Conservation (phyloP, 306 rosid genomes). For the Inga leiocalycina region DNA sequence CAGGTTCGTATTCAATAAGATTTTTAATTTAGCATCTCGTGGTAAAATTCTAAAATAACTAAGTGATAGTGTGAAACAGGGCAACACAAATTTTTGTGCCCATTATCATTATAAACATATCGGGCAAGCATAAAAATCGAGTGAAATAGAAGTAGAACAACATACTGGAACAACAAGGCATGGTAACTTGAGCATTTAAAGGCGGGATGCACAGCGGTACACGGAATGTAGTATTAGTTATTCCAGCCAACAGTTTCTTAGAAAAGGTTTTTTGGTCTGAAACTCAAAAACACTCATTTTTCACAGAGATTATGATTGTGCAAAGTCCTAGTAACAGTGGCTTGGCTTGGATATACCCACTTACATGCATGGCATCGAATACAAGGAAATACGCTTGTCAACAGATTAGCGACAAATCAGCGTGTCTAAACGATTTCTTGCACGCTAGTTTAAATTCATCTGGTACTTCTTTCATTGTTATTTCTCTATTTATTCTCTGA, state of each 20-base stretch:
- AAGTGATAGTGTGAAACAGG: conserved; percentile 18
- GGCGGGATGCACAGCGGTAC: not conserved
- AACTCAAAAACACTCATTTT: not conserved
- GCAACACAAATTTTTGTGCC: conserved; percentile 15
- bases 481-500: not conserved
- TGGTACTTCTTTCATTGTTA: not conserved
- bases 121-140: conserved; percentile 7
- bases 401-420: not conserved
- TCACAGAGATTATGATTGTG: not conserved
- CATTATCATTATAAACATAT: not conserved
- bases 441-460: not conserved
- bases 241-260: not conserved
- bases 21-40: conserved; percentile 8
- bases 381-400: not conserved
- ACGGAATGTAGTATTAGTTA: not conserved
- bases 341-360: conserved; percentile 1
- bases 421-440: conserved; percentile 17
- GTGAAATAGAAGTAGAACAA: not conserved
- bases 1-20: not conserved
- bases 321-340: not conserved
- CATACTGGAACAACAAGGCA: not conserved
- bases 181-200: not conserved
- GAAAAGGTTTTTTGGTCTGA: not conserved
- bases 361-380: not conserved
- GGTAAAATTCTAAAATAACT: not conserved